Percentiles rank a stretch among this genome's conserved stretches.
Evolutionary conservation across 2,329 filamentous ascomycete species (phyloP).

Genomic region (Fusarium pilosicola): DNA sequence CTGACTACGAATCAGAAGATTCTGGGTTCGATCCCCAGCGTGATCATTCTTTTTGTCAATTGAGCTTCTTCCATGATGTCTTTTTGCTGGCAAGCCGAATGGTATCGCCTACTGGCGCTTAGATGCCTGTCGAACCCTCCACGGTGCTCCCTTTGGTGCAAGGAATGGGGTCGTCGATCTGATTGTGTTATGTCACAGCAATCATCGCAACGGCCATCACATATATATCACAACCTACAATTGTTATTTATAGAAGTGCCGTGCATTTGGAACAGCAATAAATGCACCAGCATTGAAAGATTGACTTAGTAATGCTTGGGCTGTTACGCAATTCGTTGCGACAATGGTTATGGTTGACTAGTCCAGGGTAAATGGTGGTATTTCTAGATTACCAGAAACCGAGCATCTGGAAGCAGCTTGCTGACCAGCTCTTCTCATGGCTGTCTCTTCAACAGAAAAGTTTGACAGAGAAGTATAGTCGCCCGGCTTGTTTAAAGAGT

Average conservation of each 20-base stretch:
- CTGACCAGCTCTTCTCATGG: too few relatives aligned
- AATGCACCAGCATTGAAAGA: neutral
- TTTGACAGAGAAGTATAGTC: too few relatives aligned
- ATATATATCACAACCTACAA: neutral
- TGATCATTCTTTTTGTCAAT: constrained; percentile 24
- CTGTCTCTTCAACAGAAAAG: too few relatives aligned
- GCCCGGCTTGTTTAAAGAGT: neutral
- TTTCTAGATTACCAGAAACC: neutral
- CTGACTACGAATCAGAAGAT: constrained; percentile 47
- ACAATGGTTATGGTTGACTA: neutral
- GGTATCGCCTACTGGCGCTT: neutral
- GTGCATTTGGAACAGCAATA: neutral
- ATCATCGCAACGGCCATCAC: neutral
- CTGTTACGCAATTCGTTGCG: neutral
- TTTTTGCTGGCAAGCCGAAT: neutral
- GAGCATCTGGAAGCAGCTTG: neutral
- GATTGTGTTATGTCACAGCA: accelerated
- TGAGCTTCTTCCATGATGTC: accelerated
- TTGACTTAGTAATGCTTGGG: neutral
- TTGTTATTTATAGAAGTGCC: neutral
- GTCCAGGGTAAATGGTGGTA: neutral
- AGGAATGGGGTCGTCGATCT: neutral
- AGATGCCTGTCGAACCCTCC: neutral
- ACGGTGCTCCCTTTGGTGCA: neutral
- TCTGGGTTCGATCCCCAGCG: constrained; percentile 44